Base-by-base conservation (phyloP, 176 grass and related monocot species). In the Chloris gayana region DNA sequence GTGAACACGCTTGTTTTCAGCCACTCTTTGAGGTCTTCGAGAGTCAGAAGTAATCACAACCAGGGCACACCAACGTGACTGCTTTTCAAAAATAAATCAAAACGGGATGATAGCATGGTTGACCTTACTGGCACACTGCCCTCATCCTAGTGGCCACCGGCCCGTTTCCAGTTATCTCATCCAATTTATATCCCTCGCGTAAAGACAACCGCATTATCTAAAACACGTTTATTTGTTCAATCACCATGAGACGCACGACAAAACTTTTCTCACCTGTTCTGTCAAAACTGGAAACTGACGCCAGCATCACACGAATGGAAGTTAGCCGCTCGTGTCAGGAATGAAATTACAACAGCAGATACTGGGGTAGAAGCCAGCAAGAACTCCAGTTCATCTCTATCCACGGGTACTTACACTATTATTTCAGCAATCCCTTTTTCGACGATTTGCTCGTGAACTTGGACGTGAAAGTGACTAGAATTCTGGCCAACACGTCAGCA, bases 11-110 rank as follows among this genome's bases (percentile, higher is more conserved):
- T 18, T 72, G 50, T 1, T 21, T 30, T 60, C 24, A 58, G 9
- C 68, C 53, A 8, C 76, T 74, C 53, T 7, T 80, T 22, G 42
- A 19, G 41, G 39, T 47, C 13, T 34, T 25, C 35, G 29, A 80
- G 18, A 45, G 42, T 46, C 72, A 84, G 72, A 64, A 49, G 82
- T 27, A 71, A 84, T n/a, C n/a, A n/a, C n/a, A n/a, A n/a, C n/a
- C n/a, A n/a, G n/a, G n/a, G n/a, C n/a, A n/a, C 82, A 76, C 50
- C 54, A 50, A 38, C 71, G 45, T 64, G 53, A 37, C 27, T 34
- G 25, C 7, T 30, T 21, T 58, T 54, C 8, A 6, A 6, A 6
- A 51, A 39, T 24, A 24, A 45, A 44, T 54, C 15, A 29, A 1
- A 19, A 61, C 49, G 30, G 54, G 22, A 24, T 24, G 54, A 57